phyloP scores from a whole-genome alignment of 129 eudicot species.

The Apium graveolens region DNA sequence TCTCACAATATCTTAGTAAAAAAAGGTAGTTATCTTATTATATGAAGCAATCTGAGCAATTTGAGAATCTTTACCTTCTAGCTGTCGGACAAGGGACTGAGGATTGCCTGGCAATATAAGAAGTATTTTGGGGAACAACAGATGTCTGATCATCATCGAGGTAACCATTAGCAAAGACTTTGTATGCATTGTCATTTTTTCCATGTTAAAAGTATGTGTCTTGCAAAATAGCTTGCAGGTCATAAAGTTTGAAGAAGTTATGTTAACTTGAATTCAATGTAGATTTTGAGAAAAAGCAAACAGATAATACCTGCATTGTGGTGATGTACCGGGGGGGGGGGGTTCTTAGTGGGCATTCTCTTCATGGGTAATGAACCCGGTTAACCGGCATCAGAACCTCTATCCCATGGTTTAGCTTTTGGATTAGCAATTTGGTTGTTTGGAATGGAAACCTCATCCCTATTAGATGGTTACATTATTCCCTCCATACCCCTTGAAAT shows the following conservation, averaged over 20 bases:
- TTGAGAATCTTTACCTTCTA: constrained; percentile 14
- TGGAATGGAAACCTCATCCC: no score
- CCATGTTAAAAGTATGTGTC: neutral
- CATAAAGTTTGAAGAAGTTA: neutral
- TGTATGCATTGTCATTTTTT: neutral
- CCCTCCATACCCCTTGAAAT: no score
- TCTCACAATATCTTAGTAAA: neutral
- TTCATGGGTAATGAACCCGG: no score
- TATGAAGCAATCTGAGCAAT: constrained; percentile 2
- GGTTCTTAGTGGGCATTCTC: no score
- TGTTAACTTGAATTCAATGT: neutral
- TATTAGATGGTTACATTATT: no score
- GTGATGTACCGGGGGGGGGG: no score
- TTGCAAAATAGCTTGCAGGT: neutral
- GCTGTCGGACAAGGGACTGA: constrained; percentile 65
- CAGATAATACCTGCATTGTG: neutral
- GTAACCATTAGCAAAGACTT: constrained; percentile 20
- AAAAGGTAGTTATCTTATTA: neutral
- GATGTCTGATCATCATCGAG: constrained; percentile 43
- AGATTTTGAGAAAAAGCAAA: no score
- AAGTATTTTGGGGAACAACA: constrained; percentile 74
- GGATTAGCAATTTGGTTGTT: no score
- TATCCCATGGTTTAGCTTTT: no score
- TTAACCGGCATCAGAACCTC: no score
- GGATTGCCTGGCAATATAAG: constrained; percentile 99